Evolutionary conservation across 257 asterid species (phyloP).

Genomic region (Lithospermum erythrorhizon): DNA sequence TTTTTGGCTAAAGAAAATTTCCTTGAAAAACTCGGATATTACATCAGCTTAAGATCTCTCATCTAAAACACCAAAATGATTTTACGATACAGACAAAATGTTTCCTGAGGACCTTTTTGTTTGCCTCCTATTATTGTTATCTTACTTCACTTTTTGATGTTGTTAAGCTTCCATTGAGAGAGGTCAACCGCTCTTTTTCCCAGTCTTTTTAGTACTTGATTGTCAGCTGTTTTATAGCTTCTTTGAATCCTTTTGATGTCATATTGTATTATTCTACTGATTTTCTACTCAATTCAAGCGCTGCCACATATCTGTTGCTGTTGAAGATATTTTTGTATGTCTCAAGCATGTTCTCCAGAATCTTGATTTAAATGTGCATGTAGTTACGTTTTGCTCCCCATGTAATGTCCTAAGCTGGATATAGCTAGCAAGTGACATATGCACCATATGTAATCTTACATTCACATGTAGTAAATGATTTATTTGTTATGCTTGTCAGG

Average conservation of each 20-base stretch:
- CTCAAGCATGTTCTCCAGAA: not conserved
- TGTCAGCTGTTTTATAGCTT: not conserved
- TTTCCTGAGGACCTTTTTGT: not conserved
- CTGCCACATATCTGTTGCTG: not conserved
- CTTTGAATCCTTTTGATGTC: not conserved
- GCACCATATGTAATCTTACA: slow-evolving; percentile 7
- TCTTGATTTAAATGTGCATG: not conserved
- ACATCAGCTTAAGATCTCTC: not conserved
- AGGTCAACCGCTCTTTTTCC: no score
- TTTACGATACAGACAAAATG: not conserved
- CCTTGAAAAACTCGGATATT: no score
- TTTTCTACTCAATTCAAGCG: not conserved
- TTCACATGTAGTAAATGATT: slow-evolving; percentile 5
- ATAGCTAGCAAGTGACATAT: slow-evolving; percentile 4
- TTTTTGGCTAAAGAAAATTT: no score
- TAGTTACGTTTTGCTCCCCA: no score
- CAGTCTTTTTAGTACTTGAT: no score
- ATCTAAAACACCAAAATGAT: not conserved
- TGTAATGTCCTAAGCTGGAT: not conserved
- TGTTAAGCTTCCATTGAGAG: no score
- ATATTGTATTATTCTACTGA: not conserved
- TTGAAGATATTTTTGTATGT: not conserved
- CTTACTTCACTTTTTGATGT: not conserved
- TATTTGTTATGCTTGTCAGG: slow-evolving; percentile 35
- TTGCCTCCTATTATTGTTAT: not conserved